Conservation (phyloP, 2,329 filamentous ascomycete species). For the Monilinia aucupariae region DNA sequence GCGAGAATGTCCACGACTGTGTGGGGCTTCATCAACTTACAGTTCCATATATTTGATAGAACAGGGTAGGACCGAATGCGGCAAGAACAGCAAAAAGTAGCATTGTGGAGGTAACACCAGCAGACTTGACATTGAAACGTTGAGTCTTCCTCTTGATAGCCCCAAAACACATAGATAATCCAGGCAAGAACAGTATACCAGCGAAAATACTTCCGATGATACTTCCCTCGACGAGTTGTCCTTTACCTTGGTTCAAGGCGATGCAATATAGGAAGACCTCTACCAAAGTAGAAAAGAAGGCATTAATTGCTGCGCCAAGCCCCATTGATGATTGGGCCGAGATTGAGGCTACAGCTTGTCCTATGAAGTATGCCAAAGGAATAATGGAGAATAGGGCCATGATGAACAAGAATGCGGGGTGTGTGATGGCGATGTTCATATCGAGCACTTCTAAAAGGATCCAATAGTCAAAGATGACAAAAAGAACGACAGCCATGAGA, state of each 20-base stretch:
- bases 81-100: conserved; percentile 92
- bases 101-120: conserved; percentile 97
- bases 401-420: conserved; percentile 79
- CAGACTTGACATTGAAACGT: conserved; percentile 93
- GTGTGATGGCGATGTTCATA: conserved; percentile 65
- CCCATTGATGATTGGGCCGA: conserved; percentile 99
- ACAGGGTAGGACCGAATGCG: conserved; percentile 90
- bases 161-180: conserved; percentile 97
- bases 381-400: conserved; percentile 87
- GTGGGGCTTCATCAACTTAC: conserved; percentile 41
- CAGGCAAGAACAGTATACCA: conserved; percentile 88
- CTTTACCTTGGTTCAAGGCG: conserved; percentile 86
- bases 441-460: conserved; percentile 66
- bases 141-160: conserved; percentile 98
- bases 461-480: conserved; percentile 90
- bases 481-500: conserved; percentile 84
- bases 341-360: conserved; percentile 95
- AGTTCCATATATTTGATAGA: conserved; percentile 98
- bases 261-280: conserved; percentile 98
- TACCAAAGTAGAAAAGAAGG: conserved; percentile 95
- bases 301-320: conserved; percentile 91
- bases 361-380: conserved; percentile 95
- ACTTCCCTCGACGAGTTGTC: conserved; percentile 88
- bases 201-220: conserved; percentile 98
- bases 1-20: conserved; percentile 22